Conservation (phyloP, 1,284 basidiomycete species). For the Athelia sp. region DNA sequence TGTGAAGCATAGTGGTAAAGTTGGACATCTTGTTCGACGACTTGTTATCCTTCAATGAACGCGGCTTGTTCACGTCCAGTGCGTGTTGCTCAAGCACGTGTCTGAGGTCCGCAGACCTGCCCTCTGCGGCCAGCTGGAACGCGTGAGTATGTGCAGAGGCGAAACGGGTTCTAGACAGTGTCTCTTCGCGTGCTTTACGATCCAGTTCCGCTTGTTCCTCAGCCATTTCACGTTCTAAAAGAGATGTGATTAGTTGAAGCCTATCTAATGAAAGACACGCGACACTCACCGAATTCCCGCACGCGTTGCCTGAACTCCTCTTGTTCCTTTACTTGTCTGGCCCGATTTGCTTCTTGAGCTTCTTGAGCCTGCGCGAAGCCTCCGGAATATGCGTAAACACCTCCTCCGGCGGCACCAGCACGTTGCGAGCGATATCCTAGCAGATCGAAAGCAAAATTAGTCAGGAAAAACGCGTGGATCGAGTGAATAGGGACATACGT, state of each 20-base stretch:
- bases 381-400: not conserved
- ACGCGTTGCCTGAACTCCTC: constrained; percentile 26
- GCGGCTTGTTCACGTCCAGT: constrained; percentile 27
- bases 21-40: constrained; percentile 6
- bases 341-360: constrained; percentile 15
- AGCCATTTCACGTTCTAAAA: constrained; percentile 25
- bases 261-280: constrained; percentile 1
- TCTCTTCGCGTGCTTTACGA: constrained; percentile 18
- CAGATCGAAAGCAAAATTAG: not conserved
- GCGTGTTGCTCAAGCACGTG: constrained; percentile 20
- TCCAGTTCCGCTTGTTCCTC: constrained; percentile 23
- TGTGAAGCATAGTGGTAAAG: constrained; percentile 28
- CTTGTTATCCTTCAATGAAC: constrained; percentile 17
- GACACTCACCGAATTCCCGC: constrained; percentile 24
- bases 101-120: constrained; percentile 20
- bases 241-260: not conserved
- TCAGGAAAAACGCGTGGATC: not conserved
- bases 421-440: constrained; percentile 23
- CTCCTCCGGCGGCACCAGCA: constrained; percentile 12
- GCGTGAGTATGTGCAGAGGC: constrained; percentile 22
- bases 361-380: constrained; percentile 12
- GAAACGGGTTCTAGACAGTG: constrained; percentile 17
- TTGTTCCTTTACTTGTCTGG: constrained; percentile 21
- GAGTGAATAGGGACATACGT: constrained; percentile 16
- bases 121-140: constrained; percentile 24